A percentile compares a stretch with the other conserved stretches of the same genome.
Conservation (phyloP, 352 stramenopile species). For the Globisporangium polare region DNA sequence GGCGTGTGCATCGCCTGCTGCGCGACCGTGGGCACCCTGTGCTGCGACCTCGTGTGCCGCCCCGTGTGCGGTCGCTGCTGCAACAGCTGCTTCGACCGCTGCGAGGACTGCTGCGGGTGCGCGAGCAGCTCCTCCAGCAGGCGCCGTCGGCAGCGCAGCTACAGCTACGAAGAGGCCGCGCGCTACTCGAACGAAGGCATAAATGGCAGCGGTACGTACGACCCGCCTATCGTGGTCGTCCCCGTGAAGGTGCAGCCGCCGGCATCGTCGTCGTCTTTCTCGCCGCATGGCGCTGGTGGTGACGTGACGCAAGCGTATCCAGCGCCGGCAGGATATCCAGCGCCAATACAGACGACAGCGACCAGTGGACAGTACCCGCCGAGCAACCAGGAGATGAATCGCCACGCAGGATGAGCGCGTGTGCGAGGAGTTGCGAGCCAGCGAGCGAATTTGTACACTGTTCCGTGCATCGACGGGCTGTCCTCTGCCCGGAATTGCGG, state of each 20-base stretch:
- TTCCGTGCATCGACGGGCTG: no score
- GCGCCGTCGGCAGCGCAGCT: conserved; percentile 6
- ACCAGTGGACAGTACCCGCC: not conserved
- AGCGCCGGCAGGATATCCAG: not conserved
- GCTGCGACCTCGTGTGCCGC: conserved; percentile 12
- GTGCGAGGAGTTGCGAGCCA: no score
- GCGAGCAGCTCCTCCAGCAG: not conserved
- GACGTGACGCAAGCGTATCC: not conserved
- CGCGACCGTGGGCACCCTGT: conserved; percentile 5
- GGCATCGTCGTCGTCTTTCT: not conserved
- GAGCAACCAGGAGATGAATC: conserved; percentile 6
- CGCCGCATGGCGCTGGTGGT: not conserved
- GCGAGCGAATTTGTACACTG: no score
- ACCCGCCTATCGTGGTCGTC: conserved; percentile 4
- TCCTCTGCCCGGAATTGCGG: no score
- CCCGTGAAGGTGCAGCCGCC: conserved; percentile 8
- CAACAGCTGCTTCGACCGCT: conserved; percentile 12
- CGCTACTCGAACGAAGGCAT: not conserved
- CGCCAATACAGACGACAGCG: not conserved
- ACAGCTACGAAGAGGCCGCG: conserved; percentile 7
- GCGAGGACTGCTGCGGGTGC: conserved; percentile 10
- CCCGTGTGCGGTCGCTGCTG: conserved; percentile 10
- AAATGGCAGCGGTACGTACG: not conserved
- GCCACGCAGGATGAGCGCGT: not conserved
- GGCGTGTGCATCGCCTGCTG: conserved; percentile 15